Base-by-base conservation (phyloP, 2,329 filamentous ascomycete species). In the Fusarium nanum region DNA sequence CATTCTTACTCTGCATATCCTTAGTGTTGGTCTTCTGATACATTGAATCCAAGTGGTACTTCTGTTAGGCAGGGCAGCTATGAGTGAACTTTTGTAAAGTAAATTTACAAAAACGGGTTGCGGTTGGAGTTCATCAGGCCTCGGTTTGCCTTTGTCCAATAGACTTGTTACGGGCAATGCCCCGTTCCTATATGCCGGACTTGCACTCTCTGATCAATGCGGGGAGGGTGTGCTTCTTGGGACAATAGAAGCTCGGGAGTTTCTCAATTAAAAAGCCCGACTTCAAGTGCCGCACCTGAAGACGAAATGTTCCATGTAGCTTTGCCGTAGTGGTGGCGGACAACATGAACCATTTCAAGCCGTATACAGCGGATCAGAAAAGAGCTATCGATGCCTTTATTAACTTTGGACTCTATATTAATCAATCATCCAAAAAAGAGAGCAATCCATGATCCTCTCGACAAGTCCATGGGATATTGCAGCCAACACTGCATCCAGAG, bases 401-500 rank as follows among this genome's bases (percentile, higher is more conserved):
- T 13, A 30, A 30, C 37, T 46, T 46, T 37, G 18, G 3, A 11
- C 18, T 37, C 37, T 41, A 46, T 28, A 50, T 44, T 3, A 28
- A 4, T 8, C 12, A 7, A 45, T 40, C 5, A 25, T 5, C 11
- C 12, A 9, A 49, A 50, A 40, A 49, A 28, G 11, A 28, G 12
- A 28, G 66, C 14, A 44, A 41, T 23, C 4, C 6, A 14, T 50
- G n/a, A 16, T 23, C 22, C 20, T 40, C 27, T 32, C 27, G 10
- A 45, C 25, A 20, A 12, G 20, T 30, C 60, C 13, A 11, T 50
- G 61, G 44, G 22, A 60, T 40, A 25, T 37, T 65, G 32, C 53
- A 65, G 53, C 8, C n/a, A 49, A 25, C 55, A 18, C 34, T 49
- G 48, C 54, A 46, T 66, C 25, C 34, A n/a, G 47, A 66, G 7